Base-by-base conservation (phyloP, 148 eudicot genomes). In the Talinum fruticosum region DNA sequence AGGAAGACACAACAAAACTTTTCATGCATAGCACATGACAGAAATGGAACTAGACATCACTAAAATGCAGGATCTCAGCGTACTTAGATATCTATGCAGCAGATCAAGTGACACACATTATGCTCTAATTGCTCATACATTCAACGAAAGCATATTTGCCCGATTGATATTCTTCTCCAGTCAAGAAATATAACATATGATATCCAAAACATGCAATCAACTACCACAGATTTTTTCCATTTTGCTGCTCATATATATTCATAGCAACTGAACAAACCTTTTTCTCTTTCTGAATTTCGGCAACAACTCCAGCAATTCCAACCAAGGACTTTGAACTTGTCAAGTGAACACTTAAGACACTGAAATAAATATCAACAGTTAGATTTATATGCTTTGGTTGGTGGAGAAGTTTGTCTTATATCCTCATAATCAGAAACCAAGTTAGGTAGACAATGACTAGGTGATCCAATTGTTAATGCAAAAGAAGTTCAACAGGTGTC, bases 281-380 rank as follows among this genome's bases (percentile, higher is more conserved):
- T 81, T 95, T 95, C 88, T 93, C 99, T 81, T 81, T 90, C 81
- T 95, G 97, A 72, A 93, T 95, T 80, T 95, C 97, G 38, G 99
- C 88, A 64, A 91, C 83, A 69, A 87, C 92, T 72, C 97, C 97
- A 80, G 93, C 62, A 70, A 95, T 89, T 82, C 99, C 99, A 82
- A 91, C 97, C 85, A 93, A 74, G 71, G 99, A 95, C 90, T 95
- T 95, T 69, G 99, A 93, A 79, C 99, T 95, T 72, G 99, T 93
- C 81, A 95, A 82, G 75, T 92, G 94, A 70, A 93, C 97, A 78
- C 97, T 90, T 76, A 90, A 37, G 47, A 95, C 99, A 78, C 99
- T 93, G 89, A 81, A 87, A 66, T 33, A 29, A 70, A 38, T 14
- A 65, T 65, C 32, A 54, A 13, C 18, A 23, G 14, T 66, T 30